phyloP scores from a whole-genome alignment of 2,329 filamentous ascomycete species.

The Claviceps quebecensis region DNA sequence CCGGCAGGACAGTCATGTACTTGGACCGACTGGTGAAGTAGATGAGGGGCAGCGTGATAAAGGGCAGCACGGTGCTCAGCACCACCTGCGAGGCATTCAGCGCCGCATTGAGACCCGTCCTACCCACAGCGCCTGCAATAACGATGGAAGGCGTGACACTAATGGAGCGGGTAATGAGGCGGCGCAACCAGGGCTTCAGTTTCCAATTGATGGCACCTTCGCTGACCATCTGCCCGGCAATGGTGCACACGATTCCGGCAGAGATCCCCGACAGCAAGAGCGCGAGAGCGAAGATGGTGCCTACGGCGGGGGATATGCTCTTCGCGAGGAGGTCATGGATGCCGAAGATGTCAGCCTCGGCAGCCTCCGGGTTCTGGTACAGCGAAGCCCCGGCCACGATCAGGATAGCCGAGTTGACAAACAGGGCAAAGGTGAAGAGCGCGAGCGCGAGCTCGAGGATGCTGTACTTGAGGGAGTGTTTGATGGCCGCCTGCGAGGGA shows the following conservation, averaged over 20 bases:
- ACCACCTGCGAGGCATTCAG: slow-evolving; percentile 67
- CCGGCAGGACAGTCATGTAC: slow-evolving; percentile 60
- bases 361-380: slow-evolving; percentile 45
- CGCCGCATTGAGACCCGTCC: slow-evolving; percentile 53
- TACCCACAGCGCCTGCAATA: slow-evolving; percentile 66
- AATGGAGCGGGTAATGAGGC: slow-evolving; percentile 63
- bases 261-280: slow-evolving; percentile 67
- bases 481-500: slow-evolving; percentile 60
- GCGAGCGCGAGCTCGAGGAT: slow-evolving; percentile 56
- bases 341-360: slow-evolving; percentile 64
- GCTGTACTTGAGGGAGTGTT: slow-evolving; percentile 58
- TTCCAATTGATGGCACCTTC: slow-evolving; percentile 70
- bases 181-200: slow-evolving; percentile 62
- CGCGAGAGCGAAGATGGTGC: slow-evolving; percentile 72
- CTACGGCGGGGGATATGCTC: slow-evolving; percentile 60
- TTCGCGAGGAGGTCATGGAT: slow-evolving; percentile 60
- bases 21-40: slow-evolving; percentile 70
- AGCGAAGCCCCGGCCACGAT: slow-evolving; percentile 70
- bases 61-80: slow-evolving; percentile 65
- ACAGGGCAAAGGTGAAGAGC: slow-evolving; percentile 71
- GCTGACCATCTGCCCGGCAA: slow-evolving; percentile 77
- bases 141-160: slow-evolving; percentile 73
- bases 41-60: slow-evolving; percentile 69
- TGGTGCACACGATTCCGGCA: slow-evolving; percentile 79
- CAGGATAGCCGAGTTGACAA: slow-evolving; percentile 71